Conservation (phyloP, 345 rosid genomes). For the Gossypium rotundifolium region DNA sequence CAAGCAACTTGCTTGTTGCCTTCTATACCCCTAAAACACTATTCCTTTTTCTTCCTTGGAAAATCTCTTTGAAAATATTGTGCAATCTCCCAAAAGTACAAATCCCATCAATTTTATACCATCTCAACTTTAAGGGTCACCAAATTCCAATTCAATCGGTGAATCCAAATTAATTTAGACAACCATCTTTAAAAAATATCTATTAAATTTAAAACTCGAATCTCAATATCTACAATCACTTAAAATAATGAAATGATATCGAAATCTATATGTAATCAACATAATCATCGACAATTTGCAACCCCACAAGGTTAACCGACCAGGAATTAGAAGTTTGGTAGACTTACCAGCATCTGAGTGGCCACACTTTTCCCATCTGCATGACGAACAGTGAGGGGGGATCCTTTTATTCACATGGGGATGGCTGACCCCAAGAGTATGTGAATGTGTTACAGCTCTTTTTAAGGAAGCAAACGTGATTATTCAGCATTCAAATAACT, state of each 20-base stretch:
- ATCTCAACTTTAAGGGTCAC: too few relatives aligned
- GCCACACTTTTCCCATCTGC: not conserved
- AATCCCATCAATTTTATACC: not conserved
- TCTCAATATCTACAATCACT: too few relatives aligned
- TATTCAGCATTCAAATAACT: not conserved
- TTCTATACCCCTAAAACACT: not conserved
- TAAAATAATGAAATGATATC: too few relatives aligned
- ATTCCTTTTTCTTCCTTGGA: not conserved
- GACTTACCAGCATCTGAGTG: conserved; percentile 12
- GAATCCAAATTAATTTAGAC: not conserved
- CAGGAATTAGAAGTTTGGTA: conserved; percentile 26
- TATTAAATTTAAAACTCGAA: too few relatives aligned
- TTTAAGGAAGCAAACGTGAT: conserved; percentile 35
- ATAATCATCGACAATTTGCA: not conserved
- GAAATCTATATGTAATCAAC: too few relatives aligned
- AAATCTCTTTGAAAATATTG: not conserved
- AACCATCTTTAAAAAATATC: too few relatives aligned
- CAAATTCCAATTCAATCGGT: too few relatives aligned
- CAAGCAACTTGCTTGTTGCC: conserved; percentile 8
- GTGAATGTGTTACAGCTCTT: not conserved
- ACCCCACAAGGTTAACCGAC: conserved; percentile 13
- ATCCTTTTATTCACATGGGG: conserved; percentile 14
- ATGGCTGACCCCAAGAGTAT: conserved; percentile 4
- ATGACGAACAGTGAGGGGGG: not conserved
- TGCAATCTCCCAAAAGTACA: not conserved